Evolutionary conservation across 805 yeast species (phyloP).

Genomic region (Hanseniaspora opuntiae): DNA sequence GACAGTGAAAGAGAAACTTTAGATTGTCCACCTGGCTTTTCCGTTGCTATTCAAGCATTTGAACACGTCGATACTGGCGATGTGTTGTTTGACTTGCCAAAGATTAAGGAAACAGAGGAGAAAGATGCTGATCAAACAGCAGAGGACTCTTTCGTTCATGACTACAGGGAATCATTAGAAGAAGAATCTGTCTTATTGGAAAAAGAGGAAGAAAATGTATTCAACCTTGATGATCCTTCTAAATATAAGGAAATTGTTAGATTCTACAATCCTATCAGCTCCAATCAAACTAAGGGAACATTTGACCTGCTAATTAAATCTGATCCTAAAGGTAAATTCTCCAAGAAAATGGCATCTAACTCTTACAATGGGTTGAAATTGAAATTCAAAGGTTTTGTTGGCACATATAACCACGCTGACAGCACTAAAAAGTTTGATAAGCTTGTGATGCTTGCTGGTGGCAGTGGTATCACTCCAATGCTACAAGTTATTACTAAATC

Average conservation of each 20-base stretch:
- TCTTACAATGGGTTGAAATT: conserved; percentile 33
- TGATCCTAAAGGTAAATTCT: conserved; percentile 56
- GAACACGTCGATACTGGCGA: conserved; percentile 11
- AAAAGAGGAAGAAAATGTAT: conserved; percentile 2
- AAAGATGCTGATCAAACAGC: background rate
- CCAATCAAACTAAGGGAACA: conserved; percentile 55
- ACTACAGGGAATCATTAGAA: background rate
- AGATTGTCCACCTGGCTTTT: conserved; percentile 62
- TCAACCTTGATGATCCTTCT: conserved; percentile 23
- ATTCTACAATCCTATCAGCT: conserved; percentile 66
- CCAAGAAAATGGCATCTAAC: conserved; percentile 44
- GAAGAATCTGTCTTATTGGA: background rate
- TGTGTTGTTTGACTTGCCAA: conserved; percentile 10
- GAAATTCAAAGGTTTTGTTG: conserved; percentile 67
- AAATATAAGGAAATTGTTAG: conserved; percentile 29
- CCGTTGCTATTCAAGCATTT: conserved; percentile 40
- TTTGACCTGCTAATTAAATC: conserved; percentile 69
- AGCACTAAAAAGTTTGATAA: conserved; percentile 44
- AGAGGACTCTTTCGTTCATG: background rate
- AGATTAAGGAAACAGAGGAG: background rate
- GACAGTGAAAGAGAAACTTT: conserved; percentile 46
- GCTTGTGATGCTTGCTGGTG: conserved; percentile 66
- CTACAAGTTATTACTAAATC: conserved; percentile 62
- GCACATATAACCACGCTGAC: conserved; percentile 43
- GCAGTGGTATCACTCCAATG: conserved; percentile 83